Percentiles rank a stretch among this genome's conserved stretches.
Evolutionary conservation across 2,329 filamentous ascomycete genomes (phyloP).

Genomic region (Delphinella strobiligena): DNA sequence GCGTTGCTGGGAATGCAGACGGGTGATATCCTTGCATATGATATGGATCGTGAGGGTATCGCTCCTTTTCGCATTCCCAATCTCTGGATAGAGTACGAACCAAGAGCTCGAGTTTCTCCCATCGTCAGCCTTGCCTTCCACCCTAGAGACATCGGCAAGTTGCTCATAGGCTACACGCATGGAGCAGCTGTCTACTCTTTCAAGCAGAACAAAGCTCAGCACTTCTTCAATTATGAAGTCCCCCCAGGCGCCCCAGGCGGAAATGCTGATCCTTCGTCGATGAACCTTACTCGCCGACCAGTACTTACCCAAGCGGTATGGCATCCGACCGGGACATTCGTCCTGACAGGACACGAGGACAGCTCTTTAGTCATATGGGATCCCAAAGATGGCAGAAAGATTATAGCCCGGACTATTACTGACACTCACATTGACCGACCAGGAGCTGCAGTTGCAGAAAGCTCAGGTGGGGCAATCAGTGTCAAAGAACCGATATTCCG

Average conservation of each 20-base stretch:
- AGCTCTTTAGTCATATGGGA: conserved; percentile 92
- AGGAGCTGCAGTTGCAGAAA: conserved; percentile 15
- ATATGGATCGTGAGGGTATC: conserved; percentile 69
- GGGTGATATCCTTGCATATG: conserved; percentile 82
- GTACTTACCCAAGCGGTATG: conserved; percentile 73
- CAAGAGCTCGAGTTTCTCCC: conserved; percentile 49
- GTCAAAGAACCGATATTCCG: conserved; percentile 64
- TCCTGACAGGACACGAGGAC: conserved; percentile 80
- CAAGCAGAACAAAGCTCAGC: conserved; percentile 70
- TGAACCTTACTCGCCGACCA: conserved; percentile 55
- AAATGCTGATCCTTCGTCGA: conserved; percentile 50
- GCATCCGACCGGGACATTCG: conserved; percentile 89
- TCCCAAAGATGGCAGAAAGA: conserved; percentile 68
- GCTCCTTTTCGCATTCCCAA: conserved; percentile 76
- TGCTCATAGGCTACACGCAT: conserved; percentile 81
- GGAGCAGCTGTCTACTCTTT: conserved; percentile 88
- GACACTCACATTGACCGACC: conserved; percentile 63
- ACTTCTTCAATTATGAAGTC: conserved; percentile 74
- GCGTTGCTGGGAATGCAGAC: conserved; percentile 57
- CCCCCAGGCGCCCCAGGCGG: conserved; percentile 74
- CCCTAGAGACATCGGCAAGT: conserved; percentile 79
- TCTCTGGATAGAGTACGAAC: conserved; percentile 66
- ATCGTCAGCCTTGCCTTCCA: conserved; percentile 76
- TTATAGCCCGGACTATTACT: conserved; percentile 72
- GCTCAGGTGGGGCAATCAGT: conserved; percentile 37